Evolutionary conservation across 78 protist species (phyloP), one percentile per base, ranked within the genome.

Genomic region (Corallochytrium limacisporum): DNA sequence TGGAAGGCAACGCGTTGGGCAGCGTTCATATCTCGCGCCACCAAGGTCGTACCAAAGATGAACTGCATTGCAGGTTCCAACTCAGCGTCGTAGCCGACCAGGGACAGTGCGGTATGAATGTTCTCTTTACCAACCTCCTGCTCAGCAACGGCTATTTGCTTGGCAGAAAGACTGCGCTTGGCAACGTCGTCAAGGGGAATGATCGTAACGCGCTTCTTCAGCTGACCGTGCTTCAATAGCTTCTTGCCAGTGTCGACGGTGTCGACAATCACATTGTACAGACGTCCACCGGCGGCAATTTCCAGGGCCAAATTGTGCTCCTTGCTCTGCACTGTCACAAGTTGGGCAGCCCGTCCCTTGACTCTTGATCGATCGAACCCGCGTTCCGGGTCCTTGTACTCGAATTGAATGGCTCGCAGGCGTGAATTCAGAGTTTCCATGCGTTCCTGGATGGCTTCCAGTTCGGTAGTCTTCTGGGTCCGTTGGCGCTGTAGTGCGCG

Each of bases 21-120:
- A 6, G 28, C 6, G 32, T 81, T 78, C 66, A 65, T 39, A 53
- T 47, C 43, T 9, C 29, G 3, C 79, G 94, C 88, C 35, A 96
- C 87, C n/a, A 96, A n/a, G 18, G 92, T 75, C 24, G 32, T 1
- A 15, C 99, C 99, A 55, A 95, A 95, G 5, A 90, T 94, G 75
- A 72, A 87, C 50, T 65, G 39, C 89, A 96, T 85, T 2, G 98
- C 99, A 4, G 61, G 42, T 10, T 48, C 62, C 4, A 96, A 37
- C 7, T 75, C 78, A 24, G 13, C 63, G 18, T 51, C 87, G 51
- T 61, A 90, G 2, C 75, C 77, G 0, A 95, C 82, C 4, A 92
- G 78, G 15, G 72, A 48, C 28, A 87, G 72, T 0, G 92, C 92
- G 1, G 53, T 71, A 32, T n/a, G 5, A 26, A 59, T 89, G 4